Conservation (phyloP, 371 early-diverging fungal genomes). For the Mortierella sp. region DNA sequence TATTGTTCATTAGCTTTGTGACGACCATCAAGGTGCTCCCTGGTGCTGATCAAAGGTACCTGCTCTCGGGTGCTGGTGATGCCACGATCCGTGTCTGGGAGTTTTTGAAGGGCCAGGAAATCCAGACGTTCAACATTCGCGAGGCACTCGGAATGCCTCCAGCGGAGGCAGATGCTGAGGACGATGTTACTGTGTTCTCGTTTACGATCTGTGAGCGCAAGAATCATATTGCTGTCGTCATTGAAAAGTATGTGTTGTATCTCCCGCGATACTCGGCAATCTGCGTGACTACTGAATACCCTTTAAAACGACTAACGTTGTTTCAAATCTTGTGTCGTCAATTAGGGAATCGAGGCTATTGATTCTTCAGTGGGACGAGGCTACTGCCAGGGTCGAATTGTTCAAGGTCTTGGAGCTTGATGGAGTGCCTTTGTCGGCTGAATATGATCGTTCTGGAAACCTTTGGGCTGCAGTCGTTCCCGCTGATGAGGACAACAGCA, state of each 20-base stretch:
- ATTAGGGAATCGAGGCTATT: constrained; percentile 37
- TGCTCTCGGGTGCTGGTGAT: constrained; percentile 93
- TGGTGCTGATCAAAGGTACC: constrained; percentile 58
- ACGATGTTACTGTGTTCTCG: constrained; percentile 52
- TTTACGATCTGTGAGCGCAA: constrained; percentile 32
- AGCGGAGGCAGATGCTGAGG: constrained; percentile 56
- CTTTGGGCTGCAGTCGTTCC: constrained; percentile 40
- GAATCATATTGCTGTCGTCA: constrained; percentile 45
- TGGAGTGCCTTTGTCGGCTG: constrained; percentile 31
- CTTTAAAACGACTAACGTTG: too few species aligned
- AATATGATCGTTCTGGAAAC: constrained; percentile 50
- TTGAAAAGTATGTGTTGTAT: constrained; percentile 36
- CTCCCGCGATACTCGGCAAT: too few species aligned
- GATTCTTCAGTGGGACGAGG: constrained; percentile 49
- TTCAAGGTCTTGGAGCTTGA: constrained; percentile 37
- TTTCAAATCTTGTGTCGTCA: neutral
- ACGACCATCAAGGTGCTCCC: constrained; percentile 66
- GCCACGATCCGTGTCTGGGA: constrained; percentile 85
- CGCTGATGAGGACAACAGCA: constrained; percentile 17
- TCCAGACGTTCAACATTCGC: constrained; percentile 58
- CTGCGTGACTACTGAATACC: too few species aligned
- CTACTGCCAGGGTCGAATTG: constrained; percentile 31
- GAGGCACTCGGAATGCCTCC: constrained; percentile 49
- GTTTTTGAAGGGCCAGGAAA: constrained; percentile 58
- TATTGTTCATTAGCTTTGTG: constrained; percentile 65